Evolutionary conservation across 2,329 filamentous ascomycete genomes (phyloP).

Genomic region (Mariannaea sp.): DNA sequence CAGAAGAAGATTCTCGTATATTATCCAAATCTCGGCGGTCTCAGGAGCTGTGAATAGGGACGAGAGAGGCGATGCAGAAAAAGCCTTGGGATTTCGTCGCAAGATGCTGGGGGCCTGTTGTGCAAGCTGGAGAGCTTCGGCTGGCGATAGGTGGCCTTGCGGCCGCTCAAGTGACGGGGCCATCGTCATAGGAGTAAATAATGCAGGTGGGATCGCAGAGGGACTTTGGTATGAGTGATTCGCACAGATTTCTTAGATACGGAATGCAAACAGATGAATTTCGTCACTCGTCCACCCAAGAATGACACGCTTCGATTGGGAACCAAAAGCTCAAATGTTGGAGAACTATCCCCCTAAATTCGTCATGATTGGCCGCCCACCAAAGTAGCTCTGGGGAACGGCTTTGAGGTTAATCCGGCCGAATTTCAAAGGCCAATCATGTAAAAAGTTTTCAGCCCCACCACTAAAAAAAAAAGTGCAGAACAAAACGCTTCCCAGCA

Average conservation of each 20-base stretch:
- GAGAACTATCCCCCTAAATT: slow-evolving; percentile 4
- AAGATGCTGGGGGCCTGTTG: slow-evolving; percentile 64
- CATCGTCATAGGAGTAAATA: slow-evolving; percentile 46
- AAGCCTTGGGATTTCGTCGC: slow-evolving; percentile 56
- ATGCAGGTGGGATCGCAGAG: slow-evolving; percentile 13
- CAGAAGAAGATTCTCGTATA: slow-evolving; percentile 84
- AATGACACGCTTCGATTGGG: slow-evolving; percentile 26
- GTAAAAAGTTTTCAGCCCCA: slow-evolving; percentile 2
- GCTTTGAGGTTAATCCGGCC: slow-evolving; percentile 18
- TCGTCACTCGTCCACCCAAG: slow-evolving; percentile 17
- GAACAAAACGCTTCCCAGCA: slow-evolving; percentile 32
- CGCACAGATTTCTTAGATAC: not conserved
- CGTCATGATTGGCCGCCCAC: slow-evolving; percentile 34
- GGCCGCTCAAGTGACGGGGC: slow-evolving; percentile 59
- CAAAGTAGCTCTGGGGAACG: not conserved
- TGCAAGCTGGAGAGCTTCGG: slow-evolving; percentile 61
- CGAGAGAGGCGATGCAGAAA: slow-evolving; percentile 58
- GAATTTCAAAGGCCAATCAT: not conserved
- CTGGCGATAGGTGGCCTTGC: slow-evolving; percentile 60
- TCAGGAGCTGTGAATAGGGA: slow-evolving; percentile 65
- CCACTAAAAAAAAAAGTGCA: slow-evolving; percentile 19
- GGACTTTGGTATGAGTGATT: not conserved
- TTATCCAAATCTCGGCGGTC: slow-evolving; percentile 79
- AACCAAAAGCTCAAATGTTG: slow-evolving; percentile 29
- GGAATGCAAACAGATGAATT: slow-evolving; percentile 1